Conservation (phyloP, 176 grass and related monocot genomes). For the Carex cristatella region DNA sequence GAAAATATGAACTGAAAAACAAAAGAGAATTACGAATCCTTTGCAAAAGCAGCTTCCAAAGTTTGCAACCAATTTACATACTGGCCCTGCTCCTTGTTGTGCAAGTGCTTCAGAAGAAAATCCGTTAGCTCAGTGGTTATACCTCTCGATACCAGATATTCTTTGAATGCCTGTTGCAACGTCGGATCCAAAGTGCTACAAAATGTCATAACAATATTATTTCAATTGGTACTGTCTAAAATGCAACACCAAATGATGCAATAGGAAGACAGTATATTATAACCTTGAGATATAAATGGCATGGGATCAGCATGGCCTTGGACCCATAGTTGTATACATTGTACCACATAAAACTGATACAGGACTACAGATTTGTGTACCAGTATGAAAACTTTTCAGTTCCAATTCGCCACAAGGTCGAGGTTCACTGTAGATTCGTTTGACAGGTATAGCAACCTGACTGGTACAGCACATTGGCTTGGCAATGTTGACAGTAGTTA, state of each 20-base stretch:
- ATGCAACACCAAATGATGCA: not conserved
- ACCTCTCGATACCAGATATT: conserved; percentile 53
- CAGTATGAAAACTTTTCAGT: not conserved
- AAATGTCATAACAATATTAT: not conserved
- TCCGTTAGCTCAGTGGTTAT: conserved; percentile 33
- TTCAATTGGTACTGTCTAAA: not conserved
- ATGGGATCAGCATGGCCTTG: not conserved
- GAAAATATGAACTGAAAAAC: not conserved
- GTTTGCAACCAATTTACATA: conserved; percentile 52
- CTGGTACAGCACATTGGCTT: not conserved
- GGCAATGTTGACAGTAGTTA: not conserved
- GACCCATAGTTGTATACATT: not conserved
- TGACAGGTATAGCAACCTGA: too few species aligned
- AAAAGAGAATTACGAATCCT: conserved; percentile 20
- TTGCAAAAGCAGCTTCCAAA: conserved; percentile 32
- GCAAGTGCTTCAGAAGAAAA: conserved; percentile 41
- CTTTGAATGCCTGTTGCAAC: conserved; percentile 38
- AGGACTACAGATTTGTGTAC: not conserved
- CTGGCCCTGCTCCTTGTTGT: conserved; percentile 49
- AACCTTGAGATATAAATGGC: not conserved
- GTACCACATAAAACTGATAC: not conserved
- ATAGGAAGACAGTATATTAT: not conserved
- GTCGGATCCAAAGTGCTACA: conserved; percentile 51
- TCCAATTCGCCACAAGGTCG: not conserved
- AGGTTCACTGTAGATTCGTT: not conserved